These are phyloP conservation scores for Trichoderma brevicompactum DNA, from an alignment of 2,329 filamentous ascomycete species.

Conservation along the genomic window DNA sequence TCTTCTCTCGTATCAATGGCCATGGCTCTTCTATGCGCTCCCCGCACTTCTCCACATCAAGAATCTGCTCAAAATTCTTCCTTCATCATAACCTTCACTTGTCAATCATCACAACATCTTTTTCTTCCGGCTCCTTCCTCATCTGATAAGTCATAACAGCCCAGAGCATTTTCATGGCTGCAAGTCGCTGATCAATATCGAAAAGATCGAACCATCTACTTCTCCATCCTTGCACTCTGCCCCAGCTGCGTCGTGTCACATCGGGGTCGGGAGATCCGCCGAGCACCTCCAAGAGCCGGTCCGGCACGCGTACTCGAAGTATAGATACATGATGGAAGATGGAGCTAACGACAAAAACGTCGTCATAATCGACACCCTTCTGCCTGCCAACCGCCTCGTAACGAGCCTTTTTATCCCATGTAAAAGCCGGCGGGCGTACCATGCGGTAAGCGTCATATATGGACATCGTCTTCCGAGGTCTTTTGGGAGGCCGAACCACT, in stretches of 20 bases:
- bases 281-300: conserved; percentile 56
- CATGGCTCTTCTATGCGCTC: no score
- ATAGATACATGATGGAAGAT: conserved; percentile 66
- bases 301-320: conserved; percentile 62
- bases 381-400: conserved; percentile 62
- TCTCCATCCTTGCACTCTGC: conserved; percentile 58
- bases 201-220: conserved; percentile 68
- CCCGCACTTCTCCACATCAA: no score
- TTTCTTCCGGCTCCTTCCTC: conserved; percentile 46
- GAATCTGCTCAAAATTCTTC: no score
- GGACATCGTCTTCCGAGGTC: conserved; percentile 58
- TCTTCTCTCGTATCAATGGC: no score
- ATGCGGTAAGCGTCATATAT: conserved; percentile 69
- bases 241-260: conserved; percentile 51
- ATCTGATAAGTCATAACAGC: conserved; percentile 64
- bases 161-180: conserved; percentile 63
- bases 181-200: conserved; percentile 55
- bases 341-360: conserved; percentile 64
- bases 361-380: conserved; percentile 56
- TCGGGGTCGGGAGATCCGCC: conserved; percentile 50
- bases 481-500: conserved; percentile 45
- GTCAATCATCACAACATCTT: conserved; percentile 40
- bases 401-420: conserved; percentile 64
- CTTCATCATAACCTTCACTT: conserved; percentile 14
- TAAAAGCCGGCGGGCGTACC: conserved; percentile 59